Percentiles rank a stretch among this genome's conserved stretches.
phyloP scores from a whole-genome alignment of 2,329 filamentous ascomycete genomes.

The Alternaria burnsii region DNA sequence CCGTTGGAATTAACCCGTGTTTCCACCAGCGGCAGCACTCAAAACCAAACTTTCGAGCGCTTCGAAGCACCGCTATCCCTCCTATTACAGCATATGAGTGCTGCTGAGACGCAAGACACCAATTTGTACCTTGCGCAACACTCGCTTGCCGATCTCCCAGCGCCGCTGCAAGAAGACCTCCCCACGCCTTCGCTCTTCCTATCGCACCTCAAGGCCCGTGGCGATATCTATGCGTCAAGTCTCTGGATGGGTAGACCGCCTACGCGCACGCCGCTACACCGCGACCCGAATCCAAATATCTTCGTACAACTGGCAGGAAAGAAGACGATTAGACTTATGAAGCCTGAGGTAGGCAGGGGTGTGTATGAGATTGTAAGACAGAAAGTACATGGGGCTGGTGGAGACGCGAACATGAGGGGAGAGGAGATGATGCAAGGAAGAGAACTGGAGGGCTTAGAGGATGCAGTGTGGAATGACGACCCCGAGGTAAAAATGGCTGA shows the following conservation, averaged over 20 bases:
- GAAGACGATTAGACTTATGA: slow-evolving; percentile 78
- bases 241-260: slow-evolving; percentile 89
- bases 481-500: slow-evolving; percentile 7
- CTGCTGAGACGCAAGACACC: slow-evolving; percentile 38
- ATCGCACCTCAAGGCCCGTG: slow-evolving; percentile 66
- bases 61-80: slow-evolving; percentile 70
- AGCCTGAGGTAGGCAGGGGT: slow-evolving; percentile 67
- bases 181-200: slow-evolving; percentile 71
- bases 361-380: slow-evolving; percentile 66
- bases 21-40: background rate
- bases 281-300: slow-evolving; percentile 92
- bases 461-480: slow-evolving; percentile 71
- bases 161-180: slow-evolving; percentile 68
- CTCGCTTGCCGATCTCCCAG: slow-evolving; percentile 73
- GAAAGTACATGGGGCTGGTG: slow-evolving; percentile 53
- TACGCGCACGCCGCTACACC: slow-evolving; percentile 89
- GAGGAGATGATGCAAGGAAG: slow-evolving; percentile 90
- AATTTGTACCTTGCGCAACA: slow-evolving; percentile 89
- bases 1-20: slow-evolving; percentile 66
- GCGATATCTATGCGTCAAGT: slow-evolving; percentile 86
- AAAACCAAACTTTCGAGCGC: slow-evolving; percentile 61
- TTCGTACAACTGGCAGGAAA: slow-evolving; percentile 81
- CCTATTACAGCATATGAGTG: slow-evolving; percentile 65
- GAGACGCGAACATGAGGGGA: slow-evolving; percentile 68
- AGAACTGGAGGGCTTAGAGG: slow-evolving; percentile 72